Conservation (phyloP, 345 rosid species). For the Eutrema japonicum region DNA sequence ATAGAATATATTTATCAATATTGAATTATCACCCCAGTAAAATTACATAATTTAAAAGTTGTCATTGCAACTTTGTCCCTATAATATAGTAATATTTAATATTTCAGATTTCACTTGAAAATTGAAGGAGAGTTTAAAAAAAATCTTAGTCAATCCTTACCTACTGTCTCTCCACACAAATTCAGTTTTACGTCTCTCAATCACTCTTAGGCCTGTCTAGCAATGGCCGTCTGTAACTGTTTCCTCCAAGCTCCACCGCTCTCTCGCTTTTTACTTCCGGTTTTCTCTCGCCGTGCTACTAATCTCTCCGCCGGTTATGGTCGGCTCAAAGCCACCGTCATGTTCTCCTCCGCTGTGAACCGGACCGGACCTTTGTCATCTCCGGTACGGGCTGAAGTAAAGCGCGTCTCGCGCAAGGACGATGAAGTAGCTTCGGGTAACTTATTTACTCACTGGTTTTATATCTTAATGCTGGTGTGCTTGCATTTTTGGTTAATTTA, state of each 20-base stretch:
- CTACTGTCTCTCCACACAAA: conserved; percentile 30
- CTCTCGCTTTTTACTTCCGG: conserved; percentile 45
- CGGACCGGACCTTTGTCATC: conserved; percentile 35
- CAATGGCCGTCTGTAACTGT: conserved; percentile 53
- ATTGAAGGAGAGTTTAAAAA: neutral
- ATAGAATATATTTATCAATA: conserved; percentile 24
- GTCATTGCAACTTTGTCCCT: neutral
- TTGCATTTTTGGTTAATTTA: neutral
- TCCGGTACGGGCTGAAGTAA: conserved; percentile 51
- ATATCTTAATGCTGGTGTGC: no score
- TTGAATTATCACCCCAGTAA: neutral
- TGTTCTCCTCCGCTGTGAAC: conserved; percentile 42
- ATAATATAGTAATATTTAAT: neutral
- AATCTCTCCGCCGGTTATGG: conserved; percentile 24
- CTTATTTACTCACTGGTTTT: conserved; percentile 5
- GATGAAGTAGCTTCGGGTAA: conserved; percentile 58
- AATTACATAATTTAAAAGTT: neutral
- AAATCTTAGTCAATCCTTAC: conserved; percentile 11
- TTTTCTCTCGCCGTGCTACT: conserved; percentile 32
- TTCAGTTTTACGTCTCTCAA: neutral
- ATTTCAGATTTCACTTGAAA: conserved; percentile 3
- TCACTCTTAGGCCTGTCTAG: neutral
- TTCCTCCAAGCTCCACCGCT: conserved; percentile 48
- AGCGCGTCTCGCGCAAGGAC: conserved; percentile 51
- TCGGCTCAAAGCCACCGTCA: conserved; percentile 38